These are phyloP conservation scores for Neurospora sp. DNA, from an alignment of 495 filamentous ascomycete species.

Conservation along the genomic window DNA sequence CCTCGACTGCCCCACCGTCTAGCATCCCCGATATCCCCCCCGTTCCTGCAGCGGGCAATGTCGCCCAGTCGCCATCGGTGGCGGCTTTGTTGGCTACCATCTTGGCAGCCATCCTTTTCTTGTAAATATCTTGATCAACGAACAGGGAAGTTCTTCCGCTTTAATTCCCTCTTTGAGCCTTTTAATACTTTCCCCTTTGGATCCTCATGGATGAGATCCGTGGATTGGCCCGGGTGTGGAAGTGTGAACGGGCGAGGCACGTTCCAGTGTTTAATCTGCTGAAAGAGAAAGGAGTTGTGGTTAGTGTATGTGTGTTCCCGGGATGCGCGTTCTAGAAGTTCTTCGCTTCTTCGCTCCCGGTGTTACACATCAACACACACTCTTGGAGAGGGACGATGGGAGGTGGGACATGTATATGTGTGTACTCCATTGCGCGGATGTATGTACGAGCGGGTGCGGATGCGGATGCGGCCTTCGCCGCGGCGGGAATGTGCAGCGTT, in stretches of 20 bases:
- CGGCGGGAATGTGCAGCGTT: not conserved
- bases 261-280: not conserved
- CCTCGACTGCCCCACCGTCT: not conserved
- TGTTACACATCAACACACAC: not conserved
- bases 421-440: not conserved
- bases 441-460: not conserved
- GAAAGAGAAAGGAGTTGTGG: not conserved
- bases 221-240: not conserved
- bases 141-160: conserved; percentile 2
- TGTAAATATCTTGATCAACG: not conserved
- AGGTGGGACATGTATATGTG: not conserved
- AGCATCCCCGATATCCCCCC: not conserved
- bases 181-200: not conserved
- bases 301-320: not conserved
- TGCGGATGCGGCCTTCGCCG: not conserved
- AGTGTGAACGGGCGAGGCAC: not conserved
- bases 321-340: not conserved
- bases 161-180: not conserved
- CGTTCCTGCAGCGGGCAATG: not conserved
- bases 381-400: not conserved
- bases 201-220: not conserved
- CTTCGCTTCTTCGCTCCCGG: not conserved
- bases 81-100: not conserved
- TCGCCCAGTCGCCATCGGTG: not conserved
- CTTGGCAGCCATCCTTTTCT: not conserved